Evolutionary conservation across 169 alveolate species (phyloP), one percentile per base, ranked within the genome.

Genomic region (Plasmodium vinckei): DNA sequence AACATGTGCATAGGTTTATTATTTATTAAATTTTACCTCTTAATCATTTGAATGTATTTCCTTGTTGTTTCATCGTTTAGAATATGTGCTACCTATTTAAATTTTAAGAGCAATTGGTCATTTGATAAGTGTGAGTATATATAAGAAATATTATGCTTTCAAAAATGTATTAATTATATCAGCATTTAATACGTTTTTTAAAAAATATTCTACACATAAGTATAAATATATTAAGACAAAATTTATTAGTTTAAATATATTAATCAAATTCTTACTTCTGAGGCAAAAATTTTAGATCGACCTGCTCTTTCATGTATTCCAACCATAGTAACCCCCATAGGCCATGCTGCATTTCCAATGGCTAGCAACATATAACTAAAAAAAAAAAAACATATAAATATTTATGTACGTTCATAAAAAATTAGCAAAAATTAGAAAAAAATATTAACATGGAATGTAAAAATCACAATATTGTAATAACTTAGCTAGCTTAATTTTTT

Each of bases 311-410:
- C 98, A 92, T 97, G 99, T 42, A 97, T 97, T 42, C 98, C 98
- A 59, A 97, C 98, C 98, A 96, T 96, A 49, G 98, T 96, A 15
- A 97, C 98, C 9, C 99, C 99, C 97, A 93, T 93, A 21, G 98
- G 99, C 99, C 99, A 97, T 5, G 99, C 98, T n/a, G 99, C 98
- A 92, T 96, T 96, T 13, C 99, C 99, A 51, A 97, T 97, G 65
- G 98, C 97, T 49, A 97, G 97, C 27, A 94, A 91, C 87, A 96
- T 92, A 91, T 96, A 92, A 39, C 94, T 93, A n/a, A 68, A 68
- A 25, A 95, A 92, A 87, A 95, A 89, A 82, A 87, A 92, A 47
- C 15, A 17, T 19, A 54, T 68, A 46, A 12, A 46, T 54, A 69
- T 47, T 17, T 46, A 56, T 69, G 23, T n/a, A 69, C 25, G 39